Evolutionary conservation across 2,329 filamentous ascomycete species (phyloP).

Genomic region (Cadophora gregata): DNA sequence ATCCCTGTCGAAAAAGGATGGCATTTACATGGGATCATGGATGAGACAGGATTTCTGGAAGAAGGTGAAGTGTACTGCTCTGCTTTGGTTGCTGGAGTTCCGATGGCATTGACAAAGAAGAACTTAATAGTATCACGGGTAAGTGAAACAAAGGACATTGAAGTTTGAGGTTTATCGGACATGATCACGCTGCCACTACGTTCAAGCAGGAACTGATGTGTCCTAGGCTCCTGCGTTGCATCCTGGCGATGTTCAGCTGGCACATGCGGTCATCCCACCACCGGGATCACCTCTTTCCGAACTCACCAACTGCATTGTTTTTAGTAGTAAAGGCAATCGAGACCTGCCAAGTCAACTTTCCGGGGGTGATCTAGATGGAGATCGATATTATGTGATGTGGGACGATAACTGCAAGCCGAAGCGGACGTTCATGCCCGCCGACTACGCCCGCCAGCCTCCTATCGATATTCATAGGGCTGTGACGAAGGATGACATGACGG

Average conservation of each 20-base stretch:
- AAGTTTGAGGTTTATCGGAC: background rate
- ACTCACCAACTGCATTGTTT: conserved; percentile 78
- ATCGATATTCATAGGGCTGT: conserved; percentile 67
- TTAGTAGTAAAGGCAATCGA: conserved; percentile 72
- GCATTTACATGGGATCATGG: conserved; percentile 85
- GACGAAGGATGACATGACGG: conserved; percentile 68
- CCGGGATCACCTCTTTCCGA: conserved; percentile 62
- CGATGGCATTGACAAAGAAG: conserved; percentile 29
- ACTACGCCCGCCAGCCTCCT: conserved; percentile 68
- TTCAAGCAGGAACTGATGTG: background rate
- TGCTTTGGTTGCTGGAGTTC: conserved; percentile 51
- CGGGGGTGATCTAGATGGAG: conserved; percentile 84
- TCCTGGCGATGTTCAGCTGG: conserved; percentile 78
- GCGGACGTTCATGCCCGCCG: conserved; percentile 61
- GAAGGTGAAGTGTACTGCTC: conserved; percentile 74
- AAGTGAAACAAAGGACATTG: background rate
- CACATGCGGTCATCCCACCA: conserved; percentile 65
- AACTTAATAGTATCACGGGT: conserved; percentile 65
- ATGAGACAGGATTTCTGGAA: conserved; percentile 73
- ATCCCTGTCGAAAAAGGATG: conserved; percentile 74
- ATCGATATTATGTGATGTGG: conserved; percentile 82
- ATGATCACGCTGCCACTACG: background rate
- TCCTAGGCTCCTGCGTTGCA: conserved; percentile 74
- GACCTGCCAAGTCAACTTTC: conserved; percentile 81
- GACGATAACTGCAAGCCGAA: conserved; percentile 59